Base-by-base conservation (phyloP, 371 early-diverging fungal genomes). In the Rhizopus arrhizus region DNA sequence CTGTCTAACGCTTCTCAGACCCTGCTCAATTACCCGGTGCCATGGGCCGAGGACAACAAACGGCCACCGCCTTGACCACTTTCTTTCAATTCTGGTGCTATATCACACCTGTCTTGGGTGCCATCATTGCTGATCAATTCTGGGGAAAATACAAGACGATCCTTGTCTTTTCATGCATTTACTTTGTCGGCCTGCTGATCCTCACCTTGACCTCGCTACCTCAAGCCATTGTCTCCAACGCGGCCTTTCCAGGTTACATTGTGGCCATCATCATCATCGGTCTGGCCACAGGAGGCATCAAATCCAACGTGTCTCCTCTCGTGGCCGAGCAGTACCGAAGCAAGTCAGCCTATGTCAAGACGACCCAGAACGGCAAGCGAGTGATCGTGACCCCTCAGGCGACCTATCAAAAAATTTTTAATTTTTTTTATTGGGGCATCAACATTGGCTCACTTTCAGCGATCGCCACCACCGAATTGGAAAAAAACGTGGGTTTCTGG, bases 81-180 rank as follows among this genome's bases (percentile, higher is more conserved):
- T 86, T 88, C 47, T 94, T 95, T 72, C 75, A 80, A 54, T 92
- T 91, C 73, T 83, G 90, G 74, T 87, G 89, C 36, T 95, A 92
- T 70, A 67, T 89, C 34, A 91, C 90, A 12, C 81, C 93, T 16
- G 81, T 94, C 47, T 58, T 94, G n/a, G 92, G 93, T 55, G 94
- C 92, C 47, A 69, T 91, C 32, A 64, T 94, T 42, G 89, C 94
- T 15, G 96, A 94, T 81, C 84, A 85, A 67, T 86, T 86, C 64
- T 75, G 91, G 54, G 96, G 96, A 55, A 91, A 91, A 78, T 93
- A 85, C 78, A 85, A 82, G 69, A 90, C 94, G 15, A 93, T 94
- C 31, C 53, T 91, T 7, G 38, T 85, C 29, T 91, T 93, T 50
- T 70, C 84, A 29, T 41, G 72, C 50, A 59, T 89, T 29, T 95